phyloP scores from a whole-genome alignment of 257 asterid genomes.

The Solanum microdontum region DNA sequence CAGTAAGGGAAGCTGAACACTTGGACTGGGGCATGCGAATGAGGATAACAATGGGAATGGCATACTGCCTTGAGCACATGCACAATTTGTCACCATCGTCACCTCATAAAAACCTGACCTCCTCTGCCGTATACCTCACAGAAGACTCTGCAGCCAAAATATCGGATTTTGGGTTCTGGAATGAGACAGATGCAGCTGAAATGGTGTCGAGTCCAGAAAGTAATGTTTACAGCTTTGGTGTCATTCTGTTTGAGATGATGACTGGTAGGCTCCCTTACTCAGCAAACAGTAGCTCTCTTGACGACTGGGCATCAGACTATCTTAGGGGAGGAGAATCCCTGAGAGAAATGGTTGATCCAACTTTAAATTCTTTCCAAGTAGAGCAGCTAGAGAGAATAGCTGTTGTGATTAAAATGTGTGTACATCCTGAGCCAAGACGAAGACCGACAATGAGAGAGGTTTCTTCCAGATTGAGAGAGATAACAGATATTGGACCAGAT shows the following conservation, averaged over 20 bases:
- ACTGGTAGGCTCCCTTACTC: constrained; percentile 65
- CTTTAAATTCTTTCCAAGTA: constrained; percentile 30
- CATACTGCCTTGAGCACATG: constrained; percentile 79
- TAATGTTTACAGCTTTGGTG: constrained; percentile 71
- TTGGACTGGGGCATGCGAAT: constrained; percentile 69
- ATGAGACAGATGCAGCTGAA: constrained; percentile 19
- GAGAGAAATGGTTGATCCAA: constrained; percentile 46
- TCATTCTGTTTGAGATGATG: constrained; percentile 53
- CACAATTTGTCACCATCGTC: constrained; percentile 57
- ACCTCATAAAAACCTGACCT: constrained; percentile 50
- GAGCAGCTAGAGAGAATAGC: constrained; percentile 44
- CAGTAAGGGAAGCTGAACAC: constrained; percentile 84
- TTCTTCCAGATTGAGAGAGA: constrained; percentile 42
- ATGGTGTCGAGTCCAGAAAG: constrained; percentile 18
- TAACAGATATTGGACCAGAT: constrained; percentile 56
- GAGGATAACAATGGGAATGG: constrained; percentile 83
- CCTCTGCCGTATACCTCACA: constrained; percentile 51
- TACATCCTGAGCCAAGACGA: constrained; percentile 26
- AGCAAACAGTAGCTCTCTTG: constrained; percentile 29
- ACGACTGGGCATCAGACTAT: constrained; percentile 68
- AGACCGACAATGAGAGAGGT: constrained; percentile 50
- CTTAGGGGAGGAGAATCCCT: constrained; percentile 23
- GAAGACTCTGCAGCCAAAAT: constrained; percentile 88
- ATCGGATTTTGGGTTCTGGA: constrained; percentile 46
- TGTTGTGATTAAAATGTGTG: constrained; percentile 42